Evolutionary conservation across 768 basidiomycete species (phyloP).

Genomic region (Pilatotrama ljubarskyi): DNA sequence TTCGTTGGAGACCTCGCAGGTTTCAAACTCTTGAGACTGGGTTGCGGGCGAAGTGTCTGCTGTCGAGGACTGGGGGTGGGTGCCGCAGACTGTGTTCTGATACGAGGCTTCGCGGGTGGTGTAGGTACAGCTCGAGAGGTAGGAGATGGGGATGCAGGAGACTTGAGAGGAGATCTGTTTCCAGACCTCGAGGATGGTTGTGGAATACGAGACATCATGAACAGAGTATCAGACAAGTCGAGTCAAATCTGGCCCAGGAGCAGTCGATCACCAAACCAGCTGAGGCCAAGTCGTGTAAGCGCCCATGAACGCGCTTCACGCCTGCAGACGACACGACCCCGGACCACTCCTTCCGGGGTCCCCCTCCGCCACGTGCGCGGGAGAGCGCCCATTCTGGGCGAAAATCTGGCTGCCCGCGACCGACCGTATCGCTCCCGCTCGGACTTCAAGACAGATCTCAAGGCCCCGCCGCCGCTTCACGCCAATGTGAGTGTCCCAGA

Average conservation of each 20-base stretch:
- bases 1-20: slow-evolving; percentile 15
- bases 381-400: slow-evolving; percentile 19
- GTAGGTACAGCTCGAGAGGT: slow-evolving; percentile 12
- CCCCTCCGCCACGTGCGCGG: slow-evolving; percentile 4
- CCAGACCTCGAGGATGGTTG: slow-evolving; percentile 35
- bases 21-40: slow-evolving; percentile 25
- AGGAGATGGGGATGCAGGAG: slow-evolving; percentile 27
- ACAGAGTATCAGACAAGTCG: neutral
- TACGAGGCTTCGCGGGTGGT: slow-evolving; percentile 7
- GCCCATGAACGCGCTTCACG: slow-evolving; percentile 12
- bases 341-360: slow-evolving; percentile 7
- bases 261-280: neutral
- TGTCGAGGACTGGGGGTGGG: slow-evolving; percentile 7
- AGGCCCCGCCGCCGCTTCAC: slow-evolving; percentile 31
- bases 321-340: slow-evolving; percentile 12
- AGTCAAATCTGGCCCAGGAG: neutral
- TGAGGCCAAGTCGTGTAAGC: neutral
- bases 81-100: slow-evolving; percentile 6
- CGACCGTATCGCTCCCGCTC: slow-evolving; percentile 32
- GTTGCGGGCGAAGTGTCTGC: slow-evolving; percentile 22
- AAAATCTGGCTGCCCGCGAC: slow-evolving; percentile 14
- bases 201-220: slow-evolving; percentile 46
- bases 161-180: slow-evolving; percentile 18
- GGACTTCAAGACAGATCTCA: slow-evolving; percentile 39
- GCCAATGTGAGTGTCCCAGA: slow-evolving; percentile 29